Evolutionary conservation across 306 rosid genomes (phyloP), one percentile per base, ranked within the genome.

Genomic region (Potentilla sterilis): DNA sequence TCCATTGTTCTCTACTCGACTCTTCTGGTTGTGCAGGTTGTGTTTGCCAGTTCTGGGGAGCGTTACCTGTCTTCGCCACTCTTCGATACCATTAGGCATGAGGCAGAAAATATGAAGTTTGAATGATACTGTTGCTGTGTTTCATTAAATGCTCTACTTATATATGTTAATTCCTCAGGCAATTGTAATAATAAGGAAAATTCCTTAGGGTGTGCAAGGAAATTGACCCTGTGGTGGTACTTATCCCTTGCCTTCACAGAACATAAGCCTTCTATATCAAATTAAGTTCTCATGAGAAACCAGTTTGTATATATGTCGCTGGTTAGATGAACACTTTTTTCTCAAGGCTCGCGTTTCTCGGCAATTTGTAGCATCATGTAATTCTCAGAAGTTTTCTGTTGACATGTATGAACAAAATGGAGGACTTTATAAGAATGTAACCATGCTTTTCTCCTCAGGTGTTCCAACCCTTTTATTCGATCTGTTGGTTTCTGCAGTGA

Each of bases 1-100:
- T 52, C 28, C 24, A 3, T 34, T 9, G 4, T n/a, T 55, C 32
- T 48, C 58, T 5, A 51, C 2, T 51, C 0, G 0, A 22, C 63
- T 57, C 62, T 22, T 57, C 15, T 59, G 7, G 13, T 35, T 42
- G 19, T 65, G 77, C 78, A 91, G 92, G 88, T 71, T 66, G 22
- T 91, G 43, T 87, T 91, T 59, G 90, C 96, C 12, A 88, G 89
- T 71, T 84, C 54, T 46, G 96, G 93, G 69, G 96, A 88, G 78
- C 92, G 89, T 41, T 87, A 88, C 75, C 72, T 88, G 71, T 91
- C 92, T 24, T 51, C 90, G 5, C 54, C 62, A 44, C 78, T 91
- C 51, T 91, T 91, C 48, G 93, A 88, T 73, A 82, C 91, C 78
- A 41, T 82, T 34, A 82, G 90, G 76, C 86, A 55, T 10, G 91